Evolutionary conservation across 2,329 filamentous ascomycete genomes (phyloP).

Genomic region (Lecanosticta acicola): DNA sequence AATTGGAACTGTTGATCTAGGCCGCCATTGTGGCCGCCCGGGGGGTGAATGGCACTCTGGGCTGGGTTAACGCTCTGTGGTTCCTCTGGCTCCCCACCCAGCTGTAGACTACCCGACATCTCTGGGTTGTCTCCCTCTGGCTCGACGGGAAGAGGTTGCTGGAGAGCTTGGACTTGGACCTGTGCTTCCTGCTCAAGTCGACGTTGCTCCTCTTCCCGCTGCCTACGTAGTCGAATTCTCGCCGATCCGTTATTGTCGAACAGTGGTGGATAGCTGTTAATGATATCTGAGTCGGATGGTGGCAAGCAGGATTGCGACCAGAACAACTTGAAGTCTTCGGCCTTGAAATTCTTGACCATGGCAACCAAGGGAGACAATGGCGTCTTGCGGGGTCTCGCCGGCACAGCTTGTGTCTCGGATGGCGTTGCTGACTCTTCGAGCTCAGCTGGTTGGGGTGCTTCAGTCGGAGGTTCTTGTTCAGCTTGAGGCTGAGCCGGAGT

Average conservation of each 20-base stretch:
- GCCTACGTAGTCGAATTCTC: conserved; percentile 65
- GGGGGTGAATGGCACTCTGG: conserved; percentile 66
- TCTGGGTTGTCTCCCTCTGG: conserved; percentile 68
- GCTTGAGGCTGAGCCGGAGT: conserved; percentile 19
- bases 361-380: conserved; percentile 30
- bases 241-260: conserved; percentile 79
- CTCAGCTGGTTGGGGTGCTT: conserved; percentile 8
- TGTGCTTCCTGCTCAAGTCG: conserved; percentile 52
- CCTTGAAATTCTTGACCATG: conserved; percentile 37
- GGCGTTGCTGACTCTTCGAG: conserved; percentile 7
- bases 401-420: conserved; percentile 5
- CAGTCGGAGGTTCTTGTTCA: conserved; percentile 7
- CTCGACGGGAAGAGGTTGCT: conserved; percentile 43
- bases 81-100: conserved; percentile 91
- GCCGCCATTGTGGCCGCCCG: conserved; percentile 35
- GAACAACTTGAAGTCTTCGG: conserved; percentile 47
- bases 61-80: conserved; percentile 50
- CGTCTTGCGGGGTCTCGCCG: conserved; percentile 13
- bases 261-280: conserved; percentile 63
- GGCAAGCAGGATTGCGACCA: conserved; percentile 46
- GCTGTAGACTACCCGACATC: conserved; percentile 71
- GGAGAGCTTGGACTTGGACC: conserved; percentile 34
- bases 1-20: conserved; percentile 30
- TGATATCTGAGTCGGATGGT: conserved; percentile 47
- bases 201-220: conserved; percentile 56